A percentile compares a stretch with the other conserved stretches of the same genome.
Conservation (phyloP, 345 rosid species). For the Eucalyptus curtisii region DNA sequence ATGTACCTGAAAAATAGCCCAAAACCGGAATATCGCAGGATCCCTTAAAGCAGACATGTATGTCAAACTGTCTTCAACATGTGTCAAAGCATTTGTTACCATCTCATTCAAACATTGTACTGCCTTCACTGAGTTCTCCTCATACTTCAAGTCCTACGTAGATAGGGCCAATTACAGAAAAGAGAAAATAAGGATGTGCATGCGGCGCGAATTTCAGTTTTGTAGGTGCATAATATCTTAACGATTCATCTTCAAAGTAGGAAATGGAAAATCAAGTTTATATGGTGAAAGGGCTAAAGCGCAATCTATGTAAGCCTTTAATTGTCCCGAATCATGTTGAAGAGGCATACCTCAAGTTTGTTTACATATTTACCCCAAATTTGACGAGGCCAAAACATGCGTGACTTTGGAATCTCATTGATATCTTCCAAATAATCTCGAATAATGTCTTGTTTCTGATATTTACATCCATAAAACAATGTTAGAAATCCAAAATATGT, state of each 20-base stretch:
- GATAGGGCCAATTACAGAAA: neutral
- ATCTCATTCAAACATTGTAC: slow-evolving; percentile 90
- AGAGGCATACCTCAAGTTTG: slow-evolving; percentile 61
- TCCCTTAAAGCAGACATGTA: slow-evolving; percentile 57
- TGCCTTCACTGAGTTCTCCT: slow-evolving; percentile 44
- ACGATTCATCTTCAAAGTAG: neutral
- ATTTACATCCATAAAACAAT: neutral
- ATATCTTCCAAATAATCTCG: slow-evolving; percentile 93
- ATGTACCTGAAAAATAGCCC: slow-evolving; percentile 82
- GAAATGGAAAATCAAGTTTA: neutral
- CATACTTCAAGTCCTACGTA: slow-evolving; percentile 57
- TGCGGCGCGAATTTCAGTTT: neutral
- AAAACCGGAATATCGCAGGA: slow-evolving; percentile 67
- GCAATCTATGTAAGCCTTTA: neutral
- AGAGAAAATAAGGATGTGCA: neutral
- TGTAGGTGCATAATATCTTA: neutral
- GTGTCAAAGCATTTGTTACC: slow-evolving; percentile 74
- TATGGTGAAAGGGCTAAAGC: neutral
- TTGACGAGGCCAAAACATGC: no score
- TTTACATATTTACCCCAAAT: no score
- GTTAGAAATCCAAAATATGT: neutral
- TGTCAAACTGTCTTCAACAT: slow-evolving; percentile 64
- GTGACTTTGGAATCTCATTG: slow-evolving; percentile 86
- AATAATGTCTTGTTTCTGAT: slow-evolving; percentile 87
- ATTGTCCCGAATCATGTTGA: neutral